Evolutionary conservation across 2,329 filamentous ascomycete genomes (phyloP).

Genomic region (Myriosclerotinia curreyana): DNA sequence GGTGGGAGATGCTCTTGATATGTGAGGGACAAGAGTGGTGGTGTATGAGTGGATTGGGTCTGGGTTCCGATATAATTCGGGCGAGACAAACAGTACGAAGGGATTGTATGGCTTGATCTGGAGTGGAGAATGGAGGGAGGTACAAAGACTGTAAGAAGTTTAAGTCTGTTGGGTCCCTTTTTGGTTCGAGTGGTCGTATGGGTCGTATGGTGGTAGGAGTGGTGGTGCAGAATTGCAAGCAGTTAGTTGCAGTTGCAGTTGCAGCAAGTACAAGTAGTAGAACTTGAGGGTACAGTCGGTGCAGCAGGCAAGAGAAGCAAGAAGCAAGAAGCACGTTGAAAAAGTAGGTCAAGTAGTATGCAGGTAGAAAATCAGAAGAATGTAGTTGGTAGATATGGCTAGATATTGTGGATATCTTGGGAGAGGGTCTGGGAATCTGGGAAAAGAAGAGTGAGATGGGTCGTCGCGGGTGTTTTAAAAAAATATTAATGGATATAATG

Average conservation of each 20-base stretch:
- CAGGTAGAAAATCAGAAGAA: constrained; percentile 17
- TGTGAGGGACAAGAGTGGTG: constrained; percentile 23
- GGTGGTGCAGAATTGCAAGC: constrained; percentile 18
- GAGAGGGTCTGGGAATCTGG: constrained; percentile 14
- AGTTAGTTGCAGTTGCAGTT: constrained; percentile 14
- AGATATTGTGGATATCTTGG: constrained; percentile 17
- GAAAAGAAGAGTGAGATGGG: constrained; percentile 17
- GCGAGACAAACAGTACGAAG: constrained; percentile 19
- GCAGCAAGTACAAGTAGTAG: constrained; percentile 13
- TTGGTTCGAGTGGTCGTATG: constrained; percentile 19
- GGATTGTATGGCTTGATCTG: constrained; percentile 18
- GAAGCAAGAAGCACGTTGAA: constrained; percentile 11
- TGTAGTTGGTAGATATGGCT: constrained; percentile 16
- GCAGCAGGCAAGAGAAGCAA: constrained; percentile 14
- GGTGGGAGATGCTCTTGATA: constrained; percentile 21
- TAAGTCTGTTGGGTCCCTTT: constrained; percentile 17
- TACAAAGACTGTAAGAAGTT: constrained; percentile 20
- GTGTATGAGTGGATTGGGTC: constrained; percentile 16
- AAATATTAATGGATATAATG: background rate
- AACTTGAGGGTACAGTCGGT: constrained; percentile 12
- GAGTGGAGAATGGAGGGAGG: constrained; percentile 22
- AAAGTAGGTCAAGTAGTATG: constrained; percentile 9
- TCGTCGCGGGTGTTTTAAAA: background rate
- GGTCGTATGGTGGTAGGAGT: constrained; percentile 20
- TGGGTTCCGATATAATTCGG: constrained; percentile 21